Base-by-base conservation (phyloP, 2,329 filamentous ascomycete species). In the Aspergillus brasiliensis region DNA sequence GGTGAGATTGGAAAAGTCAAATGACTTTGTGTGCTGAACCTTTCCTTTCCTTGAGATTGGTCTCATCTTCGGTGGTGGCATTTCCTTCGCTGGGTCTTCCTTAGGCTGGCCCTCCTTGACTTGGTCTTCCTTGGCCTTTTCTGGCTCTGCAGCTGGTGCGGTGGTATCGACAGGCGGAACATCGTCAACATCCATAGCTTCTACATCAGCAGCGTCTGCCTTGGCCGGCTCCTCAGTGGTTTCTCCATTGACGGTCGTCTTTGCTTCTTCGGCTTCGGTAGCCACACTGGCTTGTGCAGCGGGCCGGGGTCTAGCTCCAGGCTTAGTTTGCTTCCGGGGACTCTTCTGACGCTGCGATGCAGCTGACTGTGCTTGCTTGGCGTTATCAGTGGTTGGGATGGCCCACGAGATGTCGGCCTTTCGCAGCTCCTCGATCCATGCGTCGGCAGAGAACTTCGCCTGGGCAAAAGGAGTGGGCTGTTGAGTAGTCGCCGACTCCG, bases 1-100 rank as follows among this genome's bases (percentile, higher is more conserved):
- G 8, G 76, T 74, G 10, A 87, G 73, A 42, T 83, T 81, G 47
- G 78, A 80, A 19, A 88, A 70, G 60, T 83, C 78, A 40, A 83
- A 73, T 1, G 73, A 60, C 28, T 68, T 65, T 37, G 21, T 47
- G 23, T 8, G 25, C 37, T 37, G 53, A 2, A 13, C 56, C 59
- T 31, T 68, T 63, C 15, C 51, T 19, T 27, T 44, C 42, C 56
- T 59, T n/a, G 59, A 61, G 38, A 49, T 57, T 2, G 60, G 42
- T 15, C 54, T 62, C 21, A 54, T 5, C 19, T 54, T 62, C 10
- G 62, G 57, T 15, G 57, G 59, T 42, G 57, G 46, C 51, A 57
- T 62, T 56, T 62, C 64, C 49, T 64, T 60, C 23, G 52, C 3
- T 37, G 57, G 25, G 48, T 51, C 17, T 38, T 34, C 31, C 10